These are phyloP conservation scores for Colletotrichum musae DNA, from an alignment of 2,329 filamentous ascomycete species.

Conservation along the genomic window DNA sequence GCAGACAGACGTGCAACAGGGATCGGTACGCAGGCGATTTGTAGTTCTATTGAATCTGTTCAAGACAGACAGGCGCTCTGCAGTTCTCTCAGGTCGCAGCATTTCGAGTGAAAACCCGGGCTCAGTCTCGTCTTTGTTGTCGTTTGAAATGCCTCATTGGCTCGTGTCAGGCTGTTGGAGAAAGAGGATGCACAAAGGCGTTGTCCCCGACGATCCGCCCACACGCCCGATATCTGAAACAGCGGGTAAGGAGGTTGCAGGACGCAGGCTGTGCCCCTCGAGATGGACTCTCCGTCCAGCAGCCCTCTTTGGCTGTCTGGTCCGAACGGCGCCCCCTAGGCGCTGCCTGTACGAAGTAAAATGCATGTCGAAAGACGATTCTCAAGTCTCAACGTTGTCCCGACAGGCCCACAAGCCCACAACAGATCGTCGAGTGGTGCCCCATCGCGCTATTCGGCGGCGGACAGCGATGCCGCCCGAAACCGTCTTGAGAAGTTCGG, in stretches of 20 bases:
- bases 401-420: slow-evolving; percentile 7
- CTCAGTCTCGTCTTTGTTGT: slow-evolving; percentile 20
- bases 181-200: slow-evolving; percentile 18
- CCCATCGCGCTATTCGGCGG: slow-evolving; percentile 10
- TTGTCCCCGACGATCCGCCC: slow-evolving; percentile 32
- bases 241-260: slow-evolving; percentile 37
- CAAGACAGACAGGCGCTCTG: too few species aligned
- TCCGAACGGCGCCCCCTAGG: slow-evolving; percentile 10
- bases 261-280: slow-evolving; percentile 25
- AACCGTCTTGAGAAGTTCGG: slow-evolving; percentile 4
- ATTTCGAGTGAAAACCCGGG: neutral
- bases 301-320: slow-evolving; percentile 12
- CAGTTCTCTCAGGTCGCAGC: neutral
- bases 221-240: slow-evolving; percentile 38
- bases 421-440: slow-evolving; percentile 32
- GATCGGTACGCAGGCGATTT: neutral
- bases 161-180: slow-evolving; percentile 16
- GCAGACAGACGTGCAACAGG: slow-evolving; percentile 17
- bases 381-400: slow-evolving; percentile 7
- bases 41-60: neutral
- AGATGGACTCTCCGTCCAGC: slow-evolving; percentile 18
- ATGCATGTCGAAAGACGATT: slow-evolving; percentile 22
- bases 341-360: slow-evolving; percentile 15
- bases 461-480: slow-evolving; percentile 19
- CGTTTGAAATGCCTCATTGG: slow-evolving; percentile 11